A percentile compares a stretch with the other conserved stretches of the same genome.
These are phyloP conservation scores for Stromatinia cepivora DNA, from an alignment of 2,329 filamentous ascomycete genomes.

Conservation along the genomic window DNA sequence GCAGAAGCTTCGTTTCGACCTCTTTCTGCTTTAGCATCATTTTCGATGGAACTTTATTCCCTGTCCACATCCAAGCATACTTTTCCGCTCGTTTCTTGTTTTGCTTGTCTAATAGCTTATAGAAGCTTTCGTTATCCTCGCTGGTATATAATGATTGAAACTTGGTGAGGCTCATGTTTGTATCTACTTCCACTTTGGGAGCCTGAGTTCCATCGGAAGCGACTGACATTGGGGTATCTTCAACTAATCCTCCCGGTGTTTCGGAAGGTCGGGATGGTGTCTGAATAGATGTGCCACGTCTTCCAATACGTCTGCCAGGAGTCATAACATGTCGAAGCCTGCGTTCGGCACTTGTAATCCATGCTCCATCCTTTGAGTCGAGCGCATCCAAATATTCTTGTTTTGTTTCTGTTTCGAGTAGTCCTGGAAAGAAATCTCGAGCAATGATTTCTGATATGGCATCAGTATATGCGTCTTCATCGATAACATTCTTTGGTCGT, in stretches of 20 bases:
- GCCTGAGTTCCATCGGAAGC: conserved; percentile 44
- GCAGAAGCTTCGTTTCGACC: conserved; percentile 54
- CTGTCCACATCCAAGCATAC: conserved; percentile 84
- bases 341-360: conserved; percentile 80
- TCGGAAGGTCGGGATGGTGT: conserved; percentile 42
- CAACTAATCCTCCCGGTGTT: conserved; percentile 67
- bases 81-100: conserved; percentile 83
- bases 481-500: conserved; percentile 80
- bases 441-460: conserved; percentile 92
- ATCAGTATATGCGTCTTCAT: conserved; percentile 91
- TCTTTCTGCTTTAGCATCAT: conserved; percentile 70
- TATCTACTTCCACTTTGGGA: conserved; percentile 58
- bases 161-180: conserved; percentile 75
- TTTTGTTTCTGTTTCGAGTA: conserved; percentile 82
- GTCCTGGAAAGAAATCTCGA: conserved; percentile 92
- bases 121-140: conserved; percentile 97
- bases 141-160: conserved; percentile 95
- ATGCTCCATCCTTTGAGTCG: conserved; percentile 78
- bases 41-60: conserved; percentile 78
- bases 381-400: conserved; percentile 91
- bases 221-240: conserved; percentile 71
- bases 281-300: conserved; percentile 40
- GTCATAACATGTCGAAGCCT: conserved; percentile 79
- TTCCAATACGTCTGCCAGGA: conserved; percentile 56
- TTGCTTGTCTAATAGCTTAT: conserved; percentile 85